These are phyloP conservation scores for Neurospora sp. DNA, from an alignment of 495 filamentous ascomycete species.

Conservation along the genomic window DNA sequence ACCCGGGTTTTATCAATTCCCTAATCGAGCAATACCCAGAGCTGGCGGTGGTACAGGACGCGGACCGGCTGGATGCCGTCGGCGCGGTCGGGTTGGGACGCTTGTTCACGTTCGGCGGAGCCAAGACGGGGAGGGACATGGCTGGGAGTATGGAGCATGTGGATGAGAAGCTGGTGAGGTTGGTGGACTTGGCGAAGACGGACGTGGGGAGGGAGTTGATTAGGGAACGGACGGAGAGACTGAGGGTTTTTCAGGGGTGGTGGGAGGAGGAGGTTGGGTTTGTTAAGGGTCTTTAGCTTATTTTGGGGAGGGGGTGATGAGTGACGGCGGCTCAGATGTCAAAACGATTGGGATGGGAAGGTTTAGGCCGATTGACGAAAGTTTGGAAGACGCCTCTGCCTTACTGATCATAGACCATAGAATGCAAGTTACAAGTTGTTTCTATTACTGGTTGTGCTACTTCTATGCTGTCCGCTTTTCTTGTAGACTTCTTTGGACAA, in stretches of 20 bases:
- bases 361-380: neutral
- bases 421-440: neutral
- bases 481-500: neutral
- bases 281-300: neutral
- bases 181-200: constrained; percentile 82
- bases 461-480: neutral
- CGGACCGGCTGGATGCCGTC: constrained; percentile 80
- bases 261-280: constrained; percentile 55
- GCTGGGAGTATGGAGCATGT: constrained; percentile 61
- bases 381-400: neutral
- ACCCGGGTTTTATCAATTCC: constrained; percentile 24
- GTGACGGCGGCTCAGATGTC: neutral
- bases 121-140: constrained; percentile 46
- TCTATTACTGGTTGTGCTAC: neutral
- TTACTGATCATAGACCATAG: neutral
- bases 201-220: constrained; percentile 58
- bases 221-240: constrained; percentile 49
- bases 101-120: constrained; percentile 67
- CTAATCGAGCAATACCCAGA: constrained; percentile 56
- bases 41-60: constrained; percentile 78
- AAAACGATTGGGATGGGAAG: neutral
- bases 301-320: neutral
- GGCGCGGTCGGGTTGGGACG: constrained; percentile 76
- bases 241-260: constrained; percentile 56
- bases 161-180: constrained; percentile 62